Base-by-base conservation (phyloP, 805 yeast species). In the Wickerhamiella nectarea region DNA sequence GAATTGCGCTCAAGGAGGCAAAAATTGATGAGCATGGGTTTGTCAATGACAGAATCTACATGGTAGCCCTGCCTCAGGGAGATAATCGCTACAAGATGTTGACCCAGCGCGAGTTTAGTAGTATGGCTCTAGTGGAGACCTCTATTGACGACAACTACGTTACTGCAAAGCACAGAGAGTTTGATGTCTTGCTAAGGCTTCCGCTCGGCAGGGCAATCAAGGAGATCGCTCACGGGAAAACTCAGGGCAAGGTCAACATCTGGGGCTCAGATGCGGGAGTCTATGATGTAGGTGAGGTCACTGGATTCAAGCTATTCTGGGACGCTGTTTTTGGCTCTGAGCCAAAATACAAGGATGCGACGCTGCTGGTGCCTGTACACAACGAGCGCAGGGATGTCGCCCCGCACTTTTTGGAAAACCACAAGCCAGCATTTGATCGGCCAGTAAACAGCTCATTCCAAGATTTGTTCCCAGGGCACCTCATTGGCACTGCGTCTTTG, bases 391-490 rank as follows among this genome's bases (percentile, higher is more conserved):
- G 62, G 19, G 39, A 34, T 7, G 54, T 56, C 7, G 34, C 22
- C 1, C 12, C 11, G 3, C 24, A 4, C 14, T 7, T 37, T 20
- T 3, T 45, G 54, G 41, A 36, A 40, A 46, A 36, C 41, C 45
- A 35, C 20, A 17, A 47, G 4, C 46, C 35, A 4, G 44, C 38
- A 9, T 44, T 43, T n/a, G 46, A 44, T 11, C 51, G 53, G 8
- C 29, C 12, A 1, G 44, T 50, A 8, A 28, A 38, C 15, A 36
- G 55, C 12, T 46, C 51, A 3, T 60, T 57, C 49, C 64, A 60
- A 43, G 64, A 60, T 43, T 41, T 52, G 15, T 59, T 38, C 33
- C 64, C 64, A 1, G 61, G 56, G 8, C 50, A 57, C 20, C 47
- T 60, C 12, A 50, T 55, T 39, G 47, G 56, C 10, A 50, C 57